These are phyloP conservation scores for Luvunga scandens DNA, from an alignment of 345 rosid genomes.

Conservation along the genomic window DNA sequence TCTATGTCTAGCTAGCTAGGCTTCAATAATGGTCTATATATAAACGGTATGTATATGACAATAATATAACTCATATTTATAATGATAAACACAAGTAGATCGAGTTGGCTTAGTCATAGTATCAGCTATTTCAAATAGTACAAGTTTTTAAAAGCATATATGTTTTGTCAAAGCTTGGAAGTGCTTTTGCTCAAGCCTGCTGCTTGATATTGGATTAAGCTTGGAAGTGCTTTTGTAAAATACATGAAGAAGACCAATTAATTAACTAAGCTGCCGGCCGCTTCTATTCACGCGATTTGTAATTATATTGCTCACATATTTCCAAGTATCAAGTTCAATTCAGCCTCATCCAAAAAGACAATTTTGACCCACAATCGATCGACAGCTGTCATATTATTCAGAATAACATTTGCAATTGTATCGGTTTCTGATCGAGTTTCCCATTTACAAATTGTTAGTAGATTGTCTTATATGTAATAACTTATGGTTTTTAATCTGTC, in stretches of 20 bases:
- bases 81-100: no score
- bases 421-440: neutral
- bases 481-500: neutral
- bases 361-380: neutral
- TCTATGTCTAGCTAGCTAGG: neutral
- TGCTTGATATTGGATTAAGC: slow-evolving; percentile 1
- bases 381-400: neutral
- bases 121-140: neutral
- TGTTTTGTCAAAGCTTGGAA: neutral
- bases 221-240: neutral
- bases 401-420: neutral
- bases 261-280: neutral
- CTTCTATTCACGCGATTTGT: neutral
- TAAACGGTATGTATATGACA: no score
- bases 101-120: neutral
- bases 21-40: neutral
- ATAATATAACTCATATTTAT: no score
- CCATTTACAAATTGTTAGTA: neutral
- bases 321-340: neutral
- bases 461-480: neutral
- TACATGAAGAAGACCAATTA: no score
- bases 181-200: neutral
- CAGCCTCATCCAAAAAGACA: neutral
- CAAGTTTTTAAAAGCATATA: neutral
- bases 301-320: neutral